Evolutionary conservation across 2,329 filamentous ascomycete genomes (phyloP).

Genomic region (Phoma herbarum): DNA sequence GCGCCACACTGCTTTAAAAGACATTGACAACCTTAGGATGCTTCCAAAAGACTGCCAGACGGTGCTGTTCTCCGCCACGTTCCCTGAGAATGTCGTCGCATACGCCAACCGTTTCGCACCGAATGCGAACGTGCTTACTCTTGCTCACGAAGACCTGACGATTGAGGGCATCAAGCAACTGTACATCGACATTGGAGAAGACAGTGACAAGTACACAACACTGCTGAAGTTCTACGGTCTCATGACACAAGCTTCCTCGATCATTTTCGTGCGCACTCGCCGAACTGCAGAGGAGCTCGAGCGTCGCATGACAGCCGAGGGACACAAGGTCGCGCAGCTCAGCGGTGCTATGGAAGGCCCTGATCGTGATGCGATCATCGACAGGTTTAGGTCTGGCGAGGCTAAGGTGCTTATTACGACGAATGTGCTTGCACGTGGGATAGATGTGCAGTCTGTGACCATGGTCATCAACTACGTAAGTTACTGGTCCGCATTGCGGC

Average conservation of each 20-base stretch:
- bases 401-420: conserved; percentile 98
- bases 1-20: background rate
- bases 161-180: conserved; percentile 98
- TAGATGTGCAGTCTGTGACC: conserved; percentile 89
- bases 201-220: conserved; percentile 84
- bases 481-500: background rate
- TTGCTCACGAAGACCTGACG: conserved; percentile 90
- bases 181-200: conserved; percentile 89
- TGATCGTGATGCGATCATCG: conserved; percentile 83
- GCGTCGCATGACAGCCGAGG: conserved; percentile 83
- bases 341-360: conserved; percentile 87
- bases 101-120: conserved; percentile 89
- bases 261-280: conserved; percentile 96
- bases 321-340: conserved; percentile 89
- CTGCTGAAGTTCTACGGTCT: conserved; percentile 93
- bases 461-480: conserved; percentile 95
- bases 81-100: conserved; percentile 82
- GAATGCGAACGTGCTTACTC: conserved; percentile 82
- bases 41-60: conserved; percentile 81
- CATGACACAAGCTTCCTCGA: conserved; percentile 95
- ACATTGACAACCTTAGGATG: conserved; percentile 63
- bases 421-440: conserved; percentile 94
- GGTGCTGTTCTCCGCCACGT: conserved; percentile 94
- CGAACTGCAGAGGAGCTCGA: conserved; percentile 87
- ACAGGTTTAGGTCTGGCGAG: conserved; percentile 83